A percentile compares a stretch with the other conserved stretches of the same genome.
These are phyloP conservation scores for Xylariaceae sp. DNA, from an alignment of 2,329 filamentous ascomycete genomes.

Conservation along the genomic window DNA sequence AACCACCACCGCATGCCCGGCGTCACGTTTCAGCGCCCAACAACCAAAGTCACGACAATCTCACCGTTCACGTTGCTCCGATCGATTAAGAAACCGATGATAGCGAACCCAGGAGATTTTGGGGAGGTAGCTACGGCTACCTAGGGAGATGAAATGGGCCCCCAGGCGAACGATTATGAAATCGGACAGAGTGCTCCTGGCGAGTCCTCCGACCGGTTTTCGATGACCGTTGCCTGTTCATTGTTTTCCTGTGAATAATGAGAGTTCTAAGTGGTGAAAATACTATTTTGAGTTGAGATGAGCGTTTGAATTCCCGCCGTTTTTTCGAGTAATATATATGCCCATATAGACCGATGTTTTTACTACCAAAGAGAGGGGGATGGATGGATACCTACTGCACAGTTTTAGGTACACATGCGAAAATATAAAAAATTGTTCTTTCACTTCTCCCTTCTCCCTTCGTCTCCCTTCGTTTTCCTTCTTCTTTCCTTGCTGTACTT, in stretches of 20 bases:
- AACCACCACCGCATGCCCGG: conserved; percentile 33
- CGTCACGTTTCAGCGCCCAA: conserved; percentile 22
- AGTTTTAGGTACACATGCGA: not conserved
- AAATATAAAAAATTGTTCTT: not conserved
- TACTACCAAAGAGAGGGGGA: too few species aligned
- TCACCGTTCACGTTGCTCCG: conserved; percentile 39
- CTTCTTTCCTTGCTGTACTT: too few species aligned
- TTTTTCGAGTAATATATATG: too few species aligned
- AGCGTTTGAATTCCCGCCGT: not conserved
- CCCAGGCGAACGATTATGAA: not conserved
- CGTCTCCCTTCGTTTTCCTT: not conserved
- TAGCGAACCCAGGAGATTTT: conserved; percentile 28
- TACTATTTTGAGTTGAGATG: not conserved
- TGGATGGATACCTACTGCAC: too few species aligned
- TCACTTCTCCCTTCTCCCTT: not conserved
- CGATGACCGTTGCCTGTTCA: too few species aligned
- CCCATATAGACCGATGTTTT: too few species aligned
- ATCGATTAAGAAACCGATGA: conserved; percentile 34
- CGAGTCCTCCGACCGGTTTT: not conserved
- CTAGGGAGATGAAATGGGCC: conserved; percentile 13
- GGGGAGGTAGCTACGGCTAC: conserved; percentile 16
- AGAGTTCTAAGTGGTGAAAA: not conserved
- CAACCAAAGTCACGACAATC: conserved; percentile 35
- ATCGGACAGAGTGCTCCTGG: not conserved
- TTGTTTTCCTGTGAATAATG: not conserved